Evolutionary conservation across 2,329 filamentous ascomycete genomes (phyloP).

Genomic region (Diaporthe destruens): DNA sequence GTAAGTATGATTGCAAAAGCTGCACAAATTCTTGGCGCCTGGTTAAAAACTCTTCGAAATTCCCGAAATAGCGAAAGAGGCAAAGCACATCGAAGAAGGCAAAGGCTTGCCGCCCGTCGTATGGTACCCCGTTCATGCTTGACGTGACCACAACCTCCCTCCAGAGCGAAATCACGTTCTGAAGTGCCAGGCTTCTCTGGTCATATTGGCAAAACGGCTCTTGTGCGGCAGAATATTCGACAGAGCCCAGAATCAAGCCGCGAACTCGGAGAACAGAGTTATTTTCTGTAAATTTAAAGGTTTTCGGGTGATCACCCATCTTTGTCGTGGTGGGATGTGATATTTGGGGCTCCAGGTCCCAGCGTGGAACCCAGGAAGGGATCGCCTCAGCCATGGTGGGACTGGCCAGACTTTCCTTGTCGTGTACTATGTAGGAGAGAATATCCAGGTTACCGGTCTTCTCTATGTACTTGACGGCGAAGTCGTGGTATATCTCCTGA

Average conservation of each 20-base stretch:
- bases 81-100: background rate
- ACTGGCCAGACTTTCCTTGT: background rate
- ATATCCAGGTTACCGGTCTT: background rate
- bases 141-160: background rate
- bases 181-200: background rate
- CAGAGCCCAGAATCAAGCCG: background rate
- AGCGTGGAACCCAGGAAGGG: background rate
- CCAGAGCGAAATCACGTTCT: background rate
- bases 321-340: background rate
- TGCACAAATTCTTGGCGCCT: background rate
- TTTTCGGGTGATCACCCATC: background rate
- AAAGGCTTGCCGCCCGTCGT: background rate
- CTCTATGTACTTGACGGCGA: background rate
- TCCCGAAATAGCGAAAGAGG: background rate
- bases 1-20: background rate
- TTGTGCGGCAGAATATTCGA: background rate
- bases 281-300: background rate
- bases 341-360: background rate
- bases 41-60: background rate
- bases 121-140: background rate
- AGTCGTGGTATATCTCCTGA: background rate
- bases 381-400: background rate
- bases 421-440: background rate
- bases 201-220: background rate
- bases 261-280: background rate